phyloP scores from a whole-genome alignment of 352 stramenopile genomes.

The Phytopythium helicoides region DNA sequence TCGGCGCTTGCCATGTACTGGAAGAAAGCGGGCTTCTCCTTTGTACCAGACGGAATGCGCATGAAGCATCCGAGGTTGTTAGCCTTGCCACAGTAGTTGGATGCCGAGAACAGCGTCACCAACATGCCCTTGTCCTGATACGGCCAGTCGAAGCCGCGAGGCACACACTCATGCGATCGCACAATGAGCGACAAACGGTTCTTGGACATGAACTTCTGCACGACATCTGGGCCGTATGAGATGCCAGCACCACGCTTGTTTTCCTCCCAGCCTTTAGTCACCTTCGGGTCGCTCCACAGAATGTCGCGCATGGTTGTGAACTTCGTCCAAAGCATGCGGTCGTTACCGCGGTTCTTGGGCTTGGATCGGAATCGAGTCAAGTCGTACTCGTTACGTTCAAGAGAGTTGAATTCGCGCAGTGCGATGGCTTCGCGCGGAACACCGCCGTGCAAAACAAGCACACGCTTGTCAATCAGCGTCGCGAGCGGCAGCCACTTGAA shows the following conservation, averaged over 20 bases:
- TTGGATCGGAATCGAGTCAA: slow-evolving; percentile 72
- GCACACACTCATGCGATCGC: slow-evolving; percentile 84
- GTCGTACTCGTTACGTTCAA: slow-evolving; percentile 70
- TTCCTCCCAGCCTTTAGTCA: slow-evolving; percentile 61
- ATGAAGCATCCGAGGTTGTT: slow-evolving; percentile 88
- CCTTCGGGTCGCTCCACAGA: slow-evolving; percentile 80
- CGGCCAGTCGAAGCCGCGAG: slow-evolving; percentile 75
- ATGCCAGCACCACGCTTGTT: slow-evolving; percentile 82
- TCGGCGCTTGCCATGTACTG: slow-evolving; percentile 86
- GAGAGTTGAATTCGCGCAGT: slow-evolving; percentile 55
- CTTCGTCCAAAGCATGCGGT: slow-evolving; percentile 50
- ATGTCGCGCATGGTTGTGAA: slow-evolving; percentile 81
- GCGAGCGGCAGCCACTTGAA: slow-evolving; percentile 75
- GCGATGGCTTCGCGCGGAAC: slow-evolving; percentile 58
- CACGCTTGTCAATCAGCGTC: slow-evolving; percentile 70
- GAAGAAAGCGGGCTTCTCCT: slow-evolving; percentile 81
- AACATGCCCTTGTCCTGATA: slow-evolving; percentile 83
- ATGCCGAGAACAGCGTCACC: slow-evolving; percentile 86
- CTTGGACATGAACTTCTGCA: slow-evolving; percentile 86
- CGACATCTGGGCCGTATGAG: slow-evolving; percentile 69
- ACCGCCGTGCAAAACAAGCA: slow-evolving; percentile 78
- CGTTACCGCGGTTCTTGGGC: slow-evolving; percentile 38
- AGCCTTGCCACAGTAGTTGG: slow-evolving; percentile 83
- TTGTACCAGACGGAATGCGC: slow-evolving; percentile 60
- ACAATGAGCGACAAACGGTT: slow-evolving; percentile 82